phyloP scores from a whole-genome alignment of 2,329 filamentous ascomycete species.

The Dactylella cylindrospora region DNA sequence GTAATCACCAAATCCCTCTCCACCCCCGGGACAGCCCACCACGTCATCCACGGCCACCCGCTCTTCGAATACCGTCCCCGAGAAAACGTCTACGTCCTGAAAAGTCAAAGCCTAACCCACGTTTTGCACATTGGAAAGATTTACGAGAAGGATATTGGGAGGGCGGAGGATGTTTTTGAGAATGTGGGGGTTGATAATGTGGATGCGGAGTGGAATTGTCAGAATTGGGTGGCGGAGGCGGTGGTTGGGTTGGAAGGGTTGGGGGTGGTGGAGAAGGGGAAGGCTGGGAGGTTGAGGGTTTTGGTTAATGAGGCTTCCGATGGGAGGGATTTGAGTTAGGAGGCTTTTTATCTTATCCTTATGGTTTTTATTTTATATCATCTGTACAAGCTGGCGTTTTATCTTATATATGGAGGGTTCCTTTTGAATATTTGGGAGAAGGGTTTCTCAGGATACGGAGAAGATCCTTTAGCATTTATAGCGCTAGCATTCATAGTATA shows the following conservation, averaged over 20 bases:
- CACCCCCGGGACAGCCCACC: constrained; percentile 34
- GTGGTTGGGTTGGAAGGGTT: constrained; percentile 12
- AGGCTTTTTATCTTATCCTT: too few relatives aligned
- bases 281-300: constrained; percentile 31
- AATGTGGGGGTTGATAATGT: constrained; percentile 33
- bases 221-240: constrained; percentile 38
- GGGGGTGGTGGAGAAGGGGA: constrained; percentile 29
- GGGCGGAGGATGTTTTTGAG: constrained; percentile 27
- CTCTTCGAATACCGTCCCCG: constrained; percentile 40
- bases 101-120: constrained; percentile 33
- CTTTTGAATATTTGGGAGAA: too few relatives aligned
- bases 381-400: too few relatives aligned
- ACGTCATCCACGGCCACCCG: constrained; percentile 44
- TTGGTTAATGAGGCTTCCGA: constrained; percentile 28
- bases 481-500: too few relatives aligned
- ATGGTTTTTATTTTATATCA: too few relatives aligned
- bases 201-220: constrained; percentile 35
- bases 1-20: constrained; percentile 41
- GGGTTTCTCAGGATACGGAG: too few relatives aligned
- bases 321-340: constrained; percentile 32
- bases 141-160: constrained; percentile 34
- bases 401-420: too few relatives aligned
- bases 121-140: constrained; percentile 37
- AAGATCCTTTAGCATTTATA: too few relatives aligned
- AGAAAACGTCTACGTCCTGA: constrained; percentile 39